Evolutionary conservation across 805 yeast species (phyloP).

Genomic region (Hanseniaspora lindneri): DNA sequence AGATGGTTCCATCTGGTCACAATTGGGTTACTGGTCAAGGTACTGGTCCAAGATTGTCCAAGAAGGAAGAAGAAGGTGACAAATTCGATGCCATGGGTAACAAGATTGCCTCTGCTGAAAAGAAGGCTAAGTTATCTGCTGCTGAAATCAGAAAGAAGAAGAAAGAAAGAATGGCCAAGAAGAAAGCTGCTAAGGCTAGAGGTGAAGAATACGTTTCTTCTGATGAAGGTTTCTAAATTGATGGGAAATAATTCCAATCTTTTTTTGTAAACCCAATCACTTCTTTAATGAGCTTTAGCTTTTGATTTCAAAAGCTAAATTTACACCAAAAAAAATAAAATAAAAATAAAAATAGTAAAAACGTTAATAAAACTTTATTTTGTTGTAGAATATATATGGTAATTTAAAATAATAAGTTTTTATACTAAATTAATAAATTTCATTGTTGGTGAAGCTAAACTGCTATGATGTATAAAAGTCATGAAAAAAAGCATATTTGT

Average conservation of each 20-base stretch:
- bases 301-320: not conserved
- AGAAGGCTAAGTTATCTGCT: conserved; percentile 94
- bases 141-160: conserved; percentile 99
- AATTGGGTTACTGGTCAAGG: conserved; percentile 99
- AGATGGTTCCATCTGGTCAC: conserved; percentile 99
- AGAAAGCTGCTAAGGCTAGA: conserved; percentile 97
- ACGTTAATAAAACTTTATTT: not conserved
- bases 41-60: conserved; percentile 97
- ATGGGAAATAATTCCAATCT: conserved; percentile 25
- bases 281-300: not conserved
- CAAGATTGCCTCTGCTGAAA: conserved; percentile 93
- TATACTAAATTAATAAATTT: not conserved
- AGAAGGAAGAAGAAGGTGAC: conserved; percentile 94
- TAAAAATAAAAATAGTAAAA: no score
- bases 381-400: not conserved
- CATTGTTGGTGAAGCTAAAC: no score
- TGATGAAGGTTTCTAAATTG: conserved; percentile 55
- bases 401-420: not conserved
- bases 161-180: conserved; percentile 99
- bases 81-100: conserved; percentile 99
- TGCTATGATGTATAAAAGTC: not conserved
- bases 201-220: conserved; percentile 99
- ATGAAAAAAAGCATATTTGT: no score
- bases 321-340: not conserved
- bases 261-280: not conserved